Evolutionary conservation across 1,139 yeast genomes (phyloP).

Genomic region (Candida anutae): DNA sequence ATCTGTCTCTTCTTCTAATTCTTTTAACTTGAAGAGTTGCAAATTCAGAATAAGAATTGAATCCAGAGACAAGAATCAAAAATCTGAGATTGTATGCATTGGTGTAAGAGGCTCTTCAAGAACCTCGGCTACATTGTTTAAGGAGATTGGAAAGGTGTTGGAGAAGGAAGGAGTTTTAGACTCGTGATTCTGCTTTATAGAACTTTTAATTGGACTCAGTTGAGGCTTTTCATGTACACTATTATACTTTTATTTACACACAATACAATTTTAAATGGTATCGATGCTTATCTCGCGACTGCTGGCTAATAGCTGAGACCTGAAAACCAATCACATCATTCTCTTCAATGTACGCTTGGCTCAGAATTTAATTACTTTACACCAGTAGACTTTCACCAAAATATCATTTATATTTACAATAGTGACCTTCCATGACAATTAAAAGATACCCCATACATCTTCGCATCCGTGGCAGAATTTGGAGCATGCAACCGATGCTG

Average conservation of each 20-base stretch:
- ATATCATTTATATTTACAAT: neutral
- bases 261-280: too few relatives aligned
- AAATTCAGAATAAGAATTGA: constrained; percentile 51
- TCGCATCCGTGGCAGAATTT: constrained; percentile 98
- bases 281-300: too few relatives aligned
- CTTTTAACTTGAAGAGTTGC: constrained; percentile 57
- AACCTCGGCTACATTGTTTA: constrained; percentile 37
- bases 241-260: too few relatives aligned
- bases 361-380: too few relatives aligned
- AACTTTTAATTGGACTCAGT: too few relatives aligned
- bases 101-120: constrained; percentile 38
- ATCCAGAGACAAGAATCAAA: constrained; percentile 29
- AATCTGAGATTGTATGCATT: constrained; percentile 40
- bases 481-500: constrained; percentile 97
- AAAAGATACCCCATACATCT: constrained; percentile 83
- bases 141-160: constrained; percentile 41
- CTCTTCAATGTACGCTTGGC: too few relatives aligned
- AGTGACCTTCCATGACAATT: neutral
- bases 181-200: too few relatives aligned
- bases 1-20: constrained; percentile 51
- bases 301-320: too few relatives aligned
- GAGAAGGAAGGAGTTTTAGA: constrained; percentile 41
- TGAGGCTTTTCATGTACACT: too few relatives aligned
- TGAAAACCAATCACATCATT: too few relatives aligned
- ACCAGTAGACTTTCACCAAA: too few relatives aligned